Evolutionary conservation across 805 yeast genomes (phyloP), one percentile per base, ranked within the genome.

Genomic region (Candida takata): DNA sequence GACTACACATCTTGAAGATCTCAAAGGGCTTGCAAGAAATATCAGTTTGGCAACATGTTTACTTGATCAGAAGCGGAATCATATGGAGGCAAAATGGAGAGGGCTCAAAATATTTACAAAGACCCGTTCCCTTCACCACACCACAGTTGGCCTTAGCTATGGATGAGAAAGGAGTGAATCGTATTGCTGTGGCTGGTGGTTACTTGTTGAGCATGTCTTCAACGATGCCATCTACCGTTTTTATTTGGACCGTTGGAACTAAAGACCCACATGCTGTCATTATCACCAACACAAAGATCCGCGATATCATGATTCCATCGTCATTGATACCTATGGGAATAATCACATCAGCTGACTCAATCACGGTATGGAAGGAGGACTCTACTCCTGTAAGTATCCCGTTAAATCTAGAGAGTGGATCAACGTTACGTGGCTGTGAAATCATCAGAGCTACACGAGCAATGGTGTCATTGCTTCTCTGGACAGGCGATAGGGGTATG

Each of bases 191-290:
- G 4, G 27, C 24, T 3, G 43, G 35, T 1, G 14, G 13, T 3
- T 24, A 34, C 12, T 8, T 46, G 16, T 29, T 37, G 19, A 20
- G 34, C 2, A 26, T 29, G 8, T 17, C 38, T 4, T 17, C 35
- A n/a, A 24, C 38, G 3, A 43, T 45, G 49, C 51, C 51, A 1
- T 34, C 45, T 6, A 29, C 48, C 2, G 34, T 42, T 3, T 45
- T 46, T 29, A 26, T 46, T 4, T 48, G 48, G 50, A 24, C 29
- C 12, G 2, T 34, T 8, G 28, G 20, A 9, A 12, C 16, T 12
- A 17, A 31, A 4, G 24, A 14, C 9, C 44, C 46, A 13, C 8
- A 16, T 5, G 40, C 26, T n/a, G 18, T 37, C 5, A 28, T 48
- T 4, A 31, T 40, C 4, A 38, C 43, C 1, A 44, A 43, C 17